Evolutionary conservation across 257 asterid genomes (phyloP).

Genomic region (Verbascum thapsus): DNA sequence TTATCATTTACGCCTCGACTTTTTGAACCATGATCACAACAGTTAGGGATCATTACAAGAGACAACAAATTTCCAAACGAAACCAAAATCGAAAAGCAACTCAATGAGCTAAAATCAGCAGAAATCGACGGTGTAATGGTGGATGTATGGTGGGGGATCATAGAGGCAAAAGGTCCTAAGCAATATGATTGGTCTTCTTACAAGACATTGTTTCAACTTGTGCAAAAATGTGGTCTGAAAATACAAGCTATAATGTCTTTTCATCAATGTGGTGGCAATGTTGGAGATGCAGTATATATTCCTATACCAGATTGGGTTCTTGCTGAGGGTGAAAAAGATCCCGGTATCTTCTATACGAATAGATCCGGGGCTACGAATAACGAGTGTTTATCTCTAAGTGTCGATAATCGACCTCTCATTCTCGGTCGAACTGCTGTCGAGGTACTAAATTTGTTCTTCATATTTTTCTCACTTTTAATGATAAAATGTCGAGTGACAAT

Average conservation of each 20-base stretch:
- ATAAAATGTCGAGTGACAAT: too few species aligned
- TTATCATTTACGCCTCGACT: too few species aligned
- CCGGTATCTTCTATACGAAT: slow-evolving; percentile 70
- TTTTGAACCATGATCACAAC: not conserved
- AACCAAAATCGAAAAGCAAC: slow-evolving; percentile 58
- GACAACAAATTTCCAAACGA: slow-evolving; percentile 53
- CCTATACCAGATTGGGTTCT: slow-evolving; percentile 78
- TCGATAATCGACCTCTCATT: slow-evolving; percentile 65
- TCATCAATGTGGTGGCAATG: slow-evolving; percentile 88
- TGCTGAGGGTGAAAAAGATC: slow-evolving; percentile 44
- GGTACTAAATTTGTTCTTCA: slow-evolving; percentile 36
- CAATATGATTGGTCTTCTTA: slow-evolving; percentile 75
- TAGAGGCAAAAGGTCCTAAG: slow-evolving; percentile 62
- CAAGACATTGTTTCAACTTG: slow-evolving; percentile 54
- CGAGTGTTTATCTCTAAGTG: slow-evolving; percentile 74
- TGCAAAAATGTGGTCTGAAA: slow-evolving; percentile 53
- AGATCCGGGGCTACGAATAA: slow-evolving; percentile 49
- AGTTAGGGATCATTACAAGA: slow-evolving; percentile 64
- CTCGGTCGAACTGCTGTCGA: slow-evolving; percentile 69
- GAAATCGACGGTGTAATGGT: slow-evolving; percentile 90
- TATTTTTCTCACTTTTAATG: too few species aligned
- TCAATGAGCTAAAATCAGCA: slow-evolving; percentile 50
- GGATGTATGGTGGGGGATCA: slow-evolving; percentile 92
- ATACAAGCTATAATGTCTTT: slow-evolving; percentile 85
- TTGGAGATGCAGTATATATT: slow-evolving; percentile 68